Percentiles rank a stretch among this genome's conserved stretches.
Conservation (phyloP, 495 filamentous ascomycete species). For the Glutinoglossum americanum region DNA sequence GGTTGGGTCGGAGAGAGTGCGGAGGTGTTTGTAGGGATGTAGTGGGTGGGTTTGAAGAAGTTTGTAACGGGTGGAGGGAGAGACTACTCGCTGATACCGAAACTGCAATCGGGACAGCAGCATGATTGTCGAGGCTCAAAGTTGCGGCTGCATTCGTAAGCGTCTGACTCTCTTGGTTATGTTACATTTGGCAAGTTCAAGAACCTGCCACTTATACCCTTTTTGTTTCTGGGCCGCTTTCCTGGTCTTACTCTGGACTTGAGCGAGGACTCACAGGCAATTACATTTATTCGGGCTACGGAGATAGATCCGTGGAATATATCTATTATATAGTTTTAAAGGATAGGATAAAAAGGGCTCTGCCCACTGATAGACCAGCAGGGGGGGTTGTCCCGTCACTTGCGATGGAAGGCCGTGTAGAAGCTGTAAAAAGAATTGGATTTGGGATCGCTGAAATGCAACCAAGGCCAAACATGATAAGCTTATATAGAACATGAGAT, state of each 20-base stretch:
- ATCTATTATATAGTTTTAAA: neutral
- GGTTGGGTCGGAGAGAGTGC: conserved; percentile 52
- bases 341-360: neutral
- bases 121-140: neutral
- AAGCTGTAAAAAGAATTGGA: neutral
- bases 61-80: conserved; percentile 25
- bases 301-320: neutral
- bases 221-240: neutral
- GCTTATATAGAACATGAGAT: neutral
- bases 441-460: neutral
- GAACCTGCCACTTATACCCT: neutral
- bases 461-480: too few species aligned
- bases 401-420: neutral
- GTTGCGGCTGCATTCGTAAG: neutral
- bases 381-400: neutral
- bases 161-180: neutral
- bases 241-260: neutral
- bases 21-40: conserved; percentile 63
- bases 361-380: neutral
- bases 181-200: neutral
- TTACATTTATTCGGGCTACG: neutral
- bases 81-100: neutral
- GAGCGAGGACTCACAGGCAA: neutral
- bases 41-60: conserved; percentile 73
- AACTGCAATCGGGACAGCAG: neutral